Evolutionary conservation across 2,329 filamentous ascomycete genomes (phyloP).

Genomic region (Fusarium liriodendri): DNA sequence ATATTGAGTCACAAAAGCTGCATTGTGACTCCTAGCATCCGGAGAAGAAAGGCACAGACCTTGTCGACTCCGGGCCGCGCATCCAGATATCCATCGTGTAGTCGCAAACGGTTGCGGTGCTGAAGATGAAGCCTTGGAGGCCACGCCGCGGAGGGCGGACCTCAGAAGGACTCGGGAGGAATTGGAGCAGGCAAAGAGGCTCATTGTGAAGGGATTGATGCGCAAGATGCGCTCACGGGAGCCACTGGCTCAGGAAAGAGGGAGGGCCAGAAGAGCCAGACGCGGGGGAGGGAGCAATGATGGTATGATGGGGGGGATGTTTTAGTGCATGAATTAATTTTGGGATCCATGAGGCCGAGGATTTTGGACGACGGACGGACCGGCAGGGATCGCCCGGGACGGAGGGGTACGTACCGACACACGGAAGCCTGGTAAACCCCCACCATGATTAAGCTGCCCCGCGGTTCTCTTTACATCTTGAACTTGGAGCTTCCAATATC

Average conservation of each 20-base stretch:
- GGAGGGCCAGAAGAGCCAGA: slow-evolving; percentile 29
- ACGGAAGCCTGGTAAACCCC: slow-evolving; percentile 33
- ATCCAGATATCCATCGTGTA: slow-evolving; percentile 39
- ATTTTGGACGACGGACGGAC: slow-evolving; percentile 29
- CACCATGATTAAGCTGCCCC: slow-evolving; percentile 24
- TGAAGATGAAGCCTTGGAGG: slow-evolving; percentile 27
- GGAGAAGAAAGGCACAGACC: slow-evolving; percentile 11
- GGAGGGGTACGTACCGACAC: slow-evolving; percentile 34
- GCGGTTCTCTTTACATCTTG: slow-evolving; percentile 1
- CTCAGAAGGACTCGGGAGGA: slow-evolving; percentile 47
- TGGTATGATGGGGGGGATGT: slow-evolving; percentile 32
- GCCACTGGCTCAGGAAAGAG: slow-evolving; percentile 32
- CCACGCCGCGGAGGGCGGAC: slow-evolving; percentile 41
- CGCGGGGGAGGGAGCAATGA: slow-evolving; percentile 9
- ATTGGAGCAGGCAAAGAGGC: slow-evolving; percentile 43
- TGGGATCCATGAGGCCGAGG: slow-evolving; percentile 31
- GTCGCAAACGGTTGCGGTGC: slow-evolving; percentile 35
- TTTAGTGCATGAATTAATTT: slow-evolving; percentile 44
- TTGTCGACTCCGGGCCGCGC: slow-evolving; percentile 13
- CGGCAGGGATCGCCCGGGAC: slow-evolving; percentile 9
- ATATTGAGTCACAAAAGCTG: slow-evolving; percentile 20
- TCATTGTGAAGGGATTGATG: slow-evolving; percentile 41
- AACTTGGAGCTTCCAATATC: slow-evolving; percentile 4
- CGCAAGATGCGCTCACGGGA: slow-evolving; percentile 41
- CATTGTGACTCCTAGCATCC: slow-evolving; percentile 16